These are phyloP conservation scores for Penicillium sp. DNA, from an alignment of 2,329 filamentous ascomycete species.

Conservation along the genomic window DNA sequence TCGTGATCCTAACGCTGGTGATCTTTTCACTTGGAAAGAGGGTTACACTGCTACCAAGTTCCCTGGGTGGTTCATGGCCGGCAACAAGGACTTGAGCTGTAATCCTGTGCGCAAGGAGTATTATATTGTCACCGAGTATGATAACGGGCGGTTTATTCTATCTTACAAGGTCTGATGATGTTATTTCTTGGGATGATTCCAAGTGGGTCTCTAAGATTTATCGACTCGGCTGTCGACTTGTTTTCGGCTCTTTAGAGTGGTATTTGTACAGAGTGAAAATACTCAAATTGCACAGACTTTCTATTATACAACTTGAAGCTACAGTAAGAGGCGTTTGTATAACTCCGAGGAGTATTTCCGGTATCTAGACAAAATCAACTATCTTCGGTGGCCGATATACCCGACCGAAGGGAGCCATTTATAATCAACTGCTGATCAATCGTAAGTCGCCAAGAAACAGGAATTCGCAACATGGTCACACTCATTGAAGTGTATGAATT, in stretches of 20 bases:
- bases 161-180: constrained; percentile 16
- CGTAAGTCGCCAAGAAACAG: neutral
- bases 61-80: constrained; percentile 30
- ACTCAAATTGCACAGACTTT: neutral
- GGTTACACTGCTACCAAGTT: constrained; percentile 33
- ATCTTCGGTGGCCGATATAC: neutral
- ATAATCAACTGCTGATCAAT: constrained; percentile 14
- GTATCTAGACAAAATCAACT: neutral
- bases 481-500: neutral
- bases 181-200: neutral
- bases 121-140: constrained; percentile 34
- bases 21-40: constrained; percentile 43
- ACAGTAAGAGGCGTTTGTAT: neutral
- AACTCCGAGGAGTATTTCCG: constrained; percentile 5
- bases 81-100: constrained; percentile 45
- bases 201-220: neutral
- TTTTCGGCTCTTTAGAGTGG: neutral
- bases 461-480: neutral
- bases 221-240: neutral
- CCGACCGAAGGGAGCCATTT: constrained; percentile 11
- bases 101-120: constrained; percentile 34
- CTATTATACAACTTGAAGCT: neutral
- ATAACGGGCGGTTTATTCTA: constrained; percentile 16
- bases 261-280: neutral
- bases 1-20: constrained; percentile 33